A percentile compares a stretch with the other conserved stretches of the same genome.
These are phyloP conservation scores for Arthrobotrys iridis DNA, from an alignment of 2,329 filamentous ascomycete species.

Conservation along the genomic window DNA sequence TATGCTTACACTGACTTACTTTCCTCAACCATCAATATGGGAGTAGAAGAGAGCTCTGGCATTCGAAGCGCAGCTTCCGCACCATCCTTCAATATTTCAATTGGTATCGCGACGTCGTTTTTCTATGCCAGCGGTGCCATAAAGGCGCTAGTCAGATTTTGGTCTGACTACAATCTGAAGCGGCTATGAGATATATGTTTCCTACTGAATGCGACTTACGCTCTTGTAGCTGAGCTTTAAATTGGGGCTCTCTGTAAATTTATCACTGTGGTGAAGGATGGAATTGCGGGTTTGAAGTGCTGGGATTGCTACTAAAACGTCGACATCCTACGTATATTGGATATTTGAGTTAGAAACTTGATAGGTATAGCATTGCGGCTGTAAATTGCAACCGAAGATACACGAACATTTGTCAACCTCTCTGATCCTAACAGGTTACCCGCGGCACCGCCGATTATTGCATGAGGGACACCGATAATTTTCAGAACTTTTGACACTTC, in stretches of 20 bases:
- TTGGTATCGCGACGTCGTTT: not conserved
- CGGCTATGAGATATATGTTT: no score
- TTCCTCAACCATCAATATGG: not conserved
- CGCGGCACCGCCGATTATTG: slow-evolving; percentile 6
- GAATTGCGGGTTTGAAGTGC: not conserved
- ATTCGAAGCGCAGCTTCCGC: not conserved
- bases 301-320: slow-evolving; percentile 4
- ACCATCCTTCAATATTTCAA: slow-evolving; percentile 1
- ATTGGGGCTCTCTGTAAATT: not conserved
- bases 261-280: not conserved
- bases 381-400: not conserved
- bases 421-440: not conserved
- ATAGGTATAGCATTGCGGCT: no score
- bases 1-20: not conserved
- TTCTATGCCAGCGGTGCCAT: not conserved
- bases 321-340: slow-evolving; percentile 13
- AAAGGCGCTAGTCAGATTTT: not conserved
- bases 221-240: slow-evolving; percentile 1
- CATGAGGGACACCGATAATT: not conserved
- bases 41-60: slow-evolving; percentile 2
- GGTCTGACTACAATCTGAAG: not conserved
- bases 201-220: not conserved
- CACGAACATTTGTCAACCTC: not conserved
- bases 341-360: no score
- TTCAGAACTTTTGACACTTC: not conserved